Evolutionary conservation across 2,329 filamentous ascomycete species (phyloP), one percentile per base, ranked within the genome.

Genomic region (Mycosphaerella sp.): DNA sequence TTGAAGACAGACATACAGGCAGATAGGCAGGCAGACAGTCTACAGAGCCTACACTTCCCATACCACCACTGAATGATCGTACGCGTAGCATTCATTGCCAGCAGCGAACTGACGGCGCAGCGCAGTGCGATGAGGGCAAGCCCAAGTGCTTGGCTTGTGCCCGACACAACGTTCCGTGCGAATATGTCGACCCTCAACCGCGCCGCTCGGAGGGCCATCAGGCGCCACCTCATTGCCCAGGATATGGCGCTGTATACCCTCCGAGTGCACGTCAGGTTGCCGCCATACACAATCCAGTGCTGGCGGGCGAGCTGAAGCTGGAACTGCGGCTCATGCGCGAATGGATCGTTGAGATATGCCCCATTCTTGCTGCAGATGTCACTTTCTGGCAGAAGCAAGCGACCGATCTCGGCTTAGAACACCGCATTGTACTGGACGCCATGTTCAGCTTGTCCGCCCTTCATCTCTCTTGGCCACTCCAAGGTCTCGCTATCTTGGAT

Each of bases 321-420:
- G 64, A 66, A 49, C 51, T 64, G 10, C 56, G 53, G 10, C 57
- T 66, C 23, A 66, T 65, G 60, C 62, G 64, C 42, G 50, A 64
- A 39, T 66, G 64, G 64, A 65, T 60, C 12, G 55, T 61, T 4
- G 59, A 62, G 29, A 60, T 59, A 9, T 61, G 52, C 42, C 44
- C 59, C 26, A 59, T 51, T 17, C 62, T 66, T 45, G 60, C 62
- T n/a, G 56, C 57, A 8, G 55, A 56, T 6, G 45, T 57, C 40
- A 59, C 64, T 8, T 66, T 63, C 55, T 65, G 63, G 62, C 49
- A 54, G 38, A 61, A 44, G 21, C 58, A 64, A 41, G 63, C 59
- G 4, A 63, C 64, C 7, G 49, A 64, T 12, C 55, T 65, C 11
- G 64, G 62, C 3, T 48, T 66, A 23, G 53, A 65, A 41, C 51